Evolutionary conservation across 78 protist genomes (phyloP), one percentile per base, ranked within the genome.

Genomic region (Thecamonas trahens): DNA sequence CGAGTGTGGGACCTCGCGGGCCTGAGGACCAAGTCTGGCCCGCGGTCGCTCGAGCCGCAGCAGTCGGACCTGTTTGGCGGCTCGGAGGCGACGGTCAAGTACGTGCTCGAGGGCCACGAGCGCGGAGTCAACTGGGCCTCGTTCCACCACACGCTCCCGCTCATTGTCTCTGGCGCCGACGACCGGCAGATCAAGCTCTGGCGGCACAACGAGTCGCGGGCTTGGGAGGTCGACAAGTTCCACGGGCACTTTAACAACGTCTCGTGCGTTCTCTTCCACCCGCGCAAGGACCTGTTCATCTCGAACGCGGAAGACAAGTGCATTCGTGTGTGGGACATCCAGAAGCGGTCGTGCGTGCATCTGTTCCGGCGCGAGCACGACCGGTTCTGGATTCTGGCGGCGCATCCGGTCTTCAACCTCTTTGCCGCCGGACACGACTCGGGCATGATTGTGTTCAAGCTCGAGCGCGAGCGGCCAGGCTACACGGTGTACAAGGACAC

Each of bases 91-190:
- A 54, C 61, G 20, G 93, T 92, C n/a, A 91, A 91, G 75, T 81
- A 83, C 35, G 85, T 88, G 2, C 82, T 89, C 34, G 94, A 89
- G 67, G 94, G 87, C 53, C 94, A 88, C 49, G 94, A 88, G 74
- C 81, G 94, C 63, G 94, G 98, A n/a, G 99, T 97, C 45, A 97
- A 97, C 84, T 97, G 97, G 96, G 98, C 94, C 11, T 42, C 94
- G 28, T 97, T 97, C 91, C 99, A 97, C 83, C 97, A 91, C 50
- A 52, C 95, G 20, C 71, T 71, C 66, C 96, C 96, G 45, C 79
- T 83, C 64, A 88, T 96, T 26, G 95, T 93, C 22, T 92, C 97
- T 0, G 98, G 93, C 15, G 91, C 97, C 0, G 98, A 96, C 49
- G 99, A 96, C 68, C 77, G 93, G 22, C 82, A 78, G 28, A 86